Percentiles rank a stretch among this genome's conserved stretches.
Conservation (phyloP, 495 filamentous ascomycete genomes). For the Aspergillus affinis region DNA sequence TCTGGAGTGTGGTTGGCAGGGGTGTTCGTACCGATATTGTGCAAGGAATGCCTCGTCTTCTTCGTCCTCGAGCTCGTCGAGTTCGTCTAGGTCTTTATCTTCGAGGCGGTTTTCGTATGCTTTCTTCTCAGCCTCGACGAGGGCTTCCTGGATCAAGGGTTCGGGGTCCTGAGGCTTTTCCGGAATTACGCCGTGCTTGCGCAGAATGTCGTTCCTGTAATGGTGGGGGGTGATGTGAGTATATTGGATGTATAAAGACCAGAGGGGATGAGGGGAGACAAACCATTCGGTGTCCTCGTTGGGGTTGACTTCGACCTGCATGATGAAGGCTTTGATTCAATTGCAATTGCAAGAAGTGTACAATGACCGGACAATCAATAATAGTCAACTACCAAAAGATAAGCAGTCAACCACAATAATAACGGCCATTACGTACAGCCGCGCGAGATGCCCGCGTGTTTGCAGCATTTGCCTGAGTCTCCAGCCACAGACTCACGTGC, state of each 20-base stretch:
- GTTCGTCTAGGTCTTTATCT: constrained; percentile 88
- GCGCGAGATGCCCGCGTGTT: constrained; percentile 34
- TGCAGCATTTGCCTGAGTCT: constrained; percentile 39
- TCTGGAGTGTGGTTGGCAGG: neutral
- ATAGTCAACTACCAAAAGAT: neutral
- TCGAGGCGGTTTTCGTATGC: constrained; percentile 90
- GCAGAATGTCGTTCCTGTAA: constrained; percentile 94
- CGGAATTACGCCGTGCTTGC: constrained; percentile 92
- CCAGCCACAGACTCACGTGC: constrained; percentile 20
- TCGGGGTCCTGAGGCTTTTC: constrained; percentile 95
- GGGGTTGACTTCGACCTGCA: constrained; percentile 90
- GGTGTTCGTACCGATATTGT: constrained; percentile 63
- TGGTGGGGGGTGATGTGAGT: constrained; percentile 7
- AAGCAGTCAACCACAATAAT: neutral
- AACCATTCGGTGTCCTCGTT: constrained; percentile 99
- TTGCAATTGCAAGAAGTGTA: constrained; percentile 4
- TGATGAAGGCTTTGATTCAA: constrained; percentile 35
- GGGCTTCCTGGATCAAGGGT: constrained; percentile 92
- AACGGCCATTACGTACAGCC: neutral
- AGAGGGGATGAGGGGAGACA: constrained; percentile 14
- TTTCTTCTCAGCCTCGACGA: constrained; percentile 72
- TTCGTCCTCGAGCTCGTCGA: constrained; percentile 92
- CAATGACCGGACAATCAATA: neutral
- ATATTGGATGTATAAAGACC: constrained; percentile 6
- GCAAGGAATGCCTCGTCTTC: constrained; percentile 90